A percentile compares a stretch with the other conserved stretches of the same genome.
These are phyloP conservation scores for Fusarium lateritium DNA, from an alignment of 2,329 filamentous ascomycete species.

Conservation along the genomic window DNA sequence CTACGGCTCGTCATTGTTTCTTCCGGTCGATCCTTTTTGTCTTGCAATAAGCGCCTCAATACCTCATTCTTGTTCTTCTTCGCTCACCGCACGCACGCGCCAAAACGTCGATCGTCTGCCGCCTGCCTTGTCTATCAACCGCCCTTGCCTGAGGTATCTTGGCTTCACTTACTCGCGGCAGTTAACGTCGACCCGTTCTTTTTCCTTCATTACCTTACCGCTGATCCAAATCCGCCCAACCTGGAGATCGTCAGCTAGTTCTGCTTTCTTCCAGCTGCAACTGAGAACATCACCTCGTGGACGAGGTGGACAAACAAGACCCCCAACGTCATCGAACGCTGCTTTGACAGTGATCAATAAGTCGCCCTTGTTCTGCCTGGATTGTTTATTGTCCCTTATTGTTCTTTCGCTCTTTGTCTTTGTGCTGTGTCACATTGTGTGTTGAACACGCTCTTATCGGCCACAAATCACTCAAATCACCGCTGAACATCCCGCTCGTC, in stretches of 20 bases:
- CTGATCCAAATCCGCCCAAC: constrained; percentile 32
- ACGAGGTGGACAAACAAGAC: constrained; percentile 34
- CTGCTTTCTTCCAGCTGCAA: constrained; percentile 32
- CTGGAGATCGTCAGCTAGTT: constrained; percentile 36
- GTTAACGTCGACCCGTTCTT: constrained; percentile 29
- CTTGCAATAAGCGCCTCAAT: constrained; percentile 36
- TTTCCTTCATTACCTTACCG: constrained; percentile 22
- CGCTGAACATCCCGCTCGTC: constrained; percentile 27
- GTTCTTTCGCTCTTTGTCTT: constrained; percentile 19
- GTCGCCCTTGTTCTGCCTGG: constrained; percentile 28
- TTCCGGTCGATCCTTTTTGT: constrained; percentile 37
- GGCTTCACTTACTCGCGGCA: constrained; percentile 21
- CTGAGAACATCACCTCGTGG: constrained; percentile 36
- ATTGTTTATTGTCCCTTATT: constrained; percentile 31
- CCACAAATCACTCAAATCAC: constrained; percentile 28
- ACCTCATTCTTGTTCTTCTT: constrained; percentile 14
- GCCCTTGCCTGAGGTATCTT: constrained; percentile 18
- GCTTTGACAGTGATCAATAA: constrained; percentile 11
- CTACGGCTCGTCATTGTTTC: constrained; percentile 18
- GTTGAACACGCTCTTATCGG: constrained; percentile 36
- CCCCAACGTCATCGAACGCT: constrained; percentile 24
- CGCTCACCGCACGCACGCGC: constrained; percentile 27
- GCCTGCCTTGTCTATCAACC: constrained; percentile 22
- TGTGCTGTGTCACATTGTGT: constrained; percentile 40
- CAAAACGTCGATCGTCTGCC: constrained; percentile 42